phyloP scores from a whole-genome alignment of 2,329 filamentous ascomycete species.

The Alternaria consortialis region DNA sequence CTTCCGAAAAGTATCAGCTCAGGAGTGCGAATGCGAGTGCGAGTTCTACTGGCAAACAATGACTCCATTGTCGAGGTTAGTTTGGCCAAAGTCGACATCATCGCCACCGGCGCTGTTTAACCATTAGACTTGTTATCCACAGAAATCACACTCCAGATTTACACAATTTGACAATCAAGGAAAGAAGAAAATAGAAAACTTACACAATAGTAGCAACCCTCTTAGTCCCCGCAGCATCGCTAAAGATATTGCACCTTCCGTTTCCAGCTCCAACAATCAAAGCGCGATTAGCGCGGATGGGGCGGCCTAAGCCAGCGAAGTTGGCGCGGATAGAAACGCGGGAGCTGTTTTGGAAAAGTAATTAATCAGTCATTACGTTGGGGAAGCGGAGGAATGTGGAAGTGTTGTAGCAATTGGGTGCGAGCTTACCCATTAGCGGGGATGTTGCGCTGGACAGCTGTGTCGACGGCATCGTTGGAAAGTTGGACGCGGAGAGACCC shows the following conservation, averaged over 20 bases:
- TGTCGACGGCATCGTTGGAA: slow-evolving; percentile 21
- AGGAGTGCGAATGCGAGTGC: fast-evolving
- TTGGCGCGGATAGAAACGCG: neutral
- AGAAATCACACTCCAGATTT: too few relatives aligned
- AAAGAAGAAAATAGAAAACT: neutral
- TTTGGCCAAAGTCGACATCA: neutral
- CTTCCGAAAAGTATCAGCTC: fast-evolving
- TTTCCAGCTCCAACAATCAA: neutral
- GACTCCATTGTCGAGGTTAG: neutral
- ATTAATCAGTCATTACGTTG: too few relatives aligned
- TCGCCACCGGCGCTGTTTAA: neutral
- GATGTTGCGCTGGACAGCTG: slow-evolving; percentile 22
- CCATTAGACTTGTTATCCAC: too few relatives aligned
- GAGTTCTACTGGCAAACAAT: neutral
- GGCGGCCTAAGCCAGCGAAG: neutral
- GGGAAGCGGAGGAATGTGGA: neutral
- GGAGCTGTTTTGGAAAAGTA: neutral
- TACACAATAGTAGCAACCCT: neutral
- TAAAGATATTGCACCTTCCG: neutral
- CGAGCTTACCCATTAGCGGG: slow-evolving; percentile 7
- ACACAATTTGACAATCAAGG: neutral
- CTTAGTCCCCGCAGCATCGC: neutral
- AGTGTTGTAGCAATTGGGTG: neutral
- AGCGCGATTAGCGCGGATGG: neutral
- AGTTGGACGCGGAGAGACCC: slow-evolving; percentile 21